phyloP scores from a whole-genome alignment of 352 stramenopile species.

The Globisporangium splendens region DNA sequence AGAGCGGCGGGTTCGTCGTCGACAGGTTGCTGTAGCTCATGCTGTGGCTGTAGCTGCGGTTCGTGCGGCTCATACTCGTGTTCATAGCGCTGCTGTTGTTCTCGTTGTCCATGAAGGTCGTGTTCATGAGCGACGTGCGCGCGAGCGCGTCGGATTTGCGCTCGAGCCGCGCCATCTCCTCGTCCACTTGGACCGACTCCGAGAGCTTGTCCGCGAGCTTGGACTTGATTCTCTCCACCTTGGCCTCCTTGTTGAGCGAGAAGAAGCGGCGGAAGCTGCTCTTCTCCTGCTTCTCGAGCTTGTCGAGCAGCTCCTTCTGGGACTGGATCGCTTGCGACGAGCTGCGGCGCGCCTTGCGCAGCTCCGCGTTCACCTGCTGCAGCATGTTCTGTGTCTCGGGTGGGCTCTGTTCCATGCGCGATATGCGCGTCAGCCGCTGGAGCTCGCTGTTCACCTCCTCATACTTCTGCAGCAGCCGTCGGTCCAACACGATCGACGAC shows the following conservation, averaged over 20 bases:
- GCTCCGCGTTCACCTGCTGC: slow-evolving; percentile 37
- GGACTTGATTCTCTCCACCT: slow-evolving; percentile 66
- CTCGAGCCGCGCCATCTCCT: slow-evolving; percentile 63
- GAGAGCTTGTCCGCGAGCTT: slow-evolving; percentile 74
- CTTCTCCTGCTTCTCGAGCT: slow-evolving; percentile 74
- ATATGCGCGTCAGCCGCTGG: slow-evolving; percentile 58
- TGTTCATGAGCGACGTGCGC: slow-evolving; percentile 39
- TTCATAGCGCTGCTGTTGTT: neutral
- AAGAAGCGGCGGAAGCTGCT: slow-evolving; percentile 63
- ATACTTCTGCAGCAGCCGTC: slow-evolving; percentile 65
- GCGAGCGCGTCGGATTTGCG: slow-evolving; percentile 62
- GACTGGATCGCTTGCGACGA: slow-evolving; percentile 76
- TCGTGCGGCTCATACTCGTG: neutral
- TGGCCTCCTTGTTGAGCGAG: slow-evolving; percentile 62
- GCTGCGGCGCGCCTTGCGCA: slow-evolving; percentile 57
- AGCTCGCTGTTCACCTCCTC: slow-evolving; percentile 78
- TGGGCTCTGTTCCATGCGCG: slow-evolving; percentile 37
- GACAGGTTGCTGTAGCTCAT: slow-evolving; percentile 19
- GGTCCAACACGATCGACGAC: slow-evolving; percentile 43
- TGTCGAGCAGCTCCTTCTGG: slow-evolving; percentile 79
- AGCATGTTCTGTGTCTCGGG: slow-evolving; percentile 19
- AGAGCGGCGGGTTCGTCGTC: slow-evolving; percentile 20
- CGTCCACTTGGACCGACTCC: slow-evolving; percentile 59
- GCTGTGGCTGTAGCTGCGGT: slow-evolving; percentile 8
- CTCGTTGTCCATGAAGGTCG: slow-evolving; percentile 1